Percentiles rank a stretch among this genome's conserved stretches.
These are phyloP conservation scores for Aureobasidium pullulans DNA, from an alignment of 2,329 filamentous ascomycete species.

Conservation along the genomic window DNA sequence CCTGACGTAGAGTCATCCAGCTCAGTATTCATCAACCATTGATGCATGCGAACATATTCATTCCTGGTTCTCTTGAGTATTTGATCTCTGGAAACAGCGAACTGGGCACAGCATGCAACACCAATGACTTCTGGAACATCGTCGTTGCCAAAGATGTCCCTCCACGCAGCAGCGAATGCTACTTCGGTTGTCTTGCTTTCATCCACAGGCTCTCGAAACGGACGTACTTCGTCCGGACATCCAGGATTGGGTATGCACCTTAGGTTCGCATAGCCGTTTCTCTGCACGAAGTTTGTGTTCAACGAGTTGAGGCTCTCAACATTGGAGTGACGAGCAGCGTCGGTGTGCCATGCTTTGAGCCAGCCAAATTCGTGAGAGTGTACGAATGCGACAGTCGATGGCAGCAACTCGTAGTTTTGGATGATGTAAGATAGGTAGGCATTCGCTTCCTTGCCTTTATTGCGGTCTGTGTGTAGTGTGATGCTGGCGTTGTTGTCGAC, in stretches of 20 bases:
- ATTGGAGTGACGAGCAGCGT: slow-evolving; percentile 21
- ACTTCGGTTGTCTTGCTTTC: slow-evolving; percentile 17
- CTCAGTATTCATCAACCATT: slow-evolving; percentile 54
- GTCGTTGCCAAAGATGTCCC: slow-evolving; percentile 19
- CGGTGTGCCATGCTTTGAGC: slow-evolving; percentile 24
- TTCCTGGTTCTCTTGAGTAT: slow-evolving; percentile 42
- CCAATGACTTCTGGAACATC: slow-evolving; percentile 21
- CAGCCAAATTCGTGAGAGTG: slow-evolving; percentile 23
- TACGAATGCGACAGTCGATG: slow-evolving; percentile 23
- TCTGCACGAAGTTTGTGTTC: slow-evolving; percentile 18
- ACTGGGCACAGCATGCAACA: slow-evolving; percentile 42
- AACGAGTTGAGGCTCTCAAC: slow-evolving; percentile 22
- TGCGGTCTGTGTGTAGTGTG: slow-evolving; percentile 18
- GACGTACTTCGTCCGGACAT: slow-evolving; percentile 21
- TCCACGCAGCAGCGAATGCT: slow-evolving; percentile 7
- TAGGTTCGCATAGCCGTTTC: slow-evolving; percentile 23
- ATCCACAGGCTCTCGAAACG: slow-evolving; percentile 18
- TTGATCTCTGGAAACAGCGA: slow-evolving; percentile 50
- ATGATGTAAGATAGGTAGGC: slow-evolving; percentile 42
- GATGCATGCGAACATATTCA: slow-evolving; percentile 50
- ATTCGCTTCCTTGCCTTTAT: slow-evolving; percentile 42
- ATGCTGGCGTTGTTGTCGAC: slow-evolving; percentile 24
- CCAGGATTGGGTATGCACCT: slow-evolving; percentile 21
- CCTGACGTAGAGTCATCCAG: slow-evolving; percentile 45
- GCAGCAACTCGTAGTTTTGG: slow-evolving; percentile 35